Base-by-base conservation (phyloP, 192 early-diverging fungal species). In the Allomyces arbusculus region DNA sequence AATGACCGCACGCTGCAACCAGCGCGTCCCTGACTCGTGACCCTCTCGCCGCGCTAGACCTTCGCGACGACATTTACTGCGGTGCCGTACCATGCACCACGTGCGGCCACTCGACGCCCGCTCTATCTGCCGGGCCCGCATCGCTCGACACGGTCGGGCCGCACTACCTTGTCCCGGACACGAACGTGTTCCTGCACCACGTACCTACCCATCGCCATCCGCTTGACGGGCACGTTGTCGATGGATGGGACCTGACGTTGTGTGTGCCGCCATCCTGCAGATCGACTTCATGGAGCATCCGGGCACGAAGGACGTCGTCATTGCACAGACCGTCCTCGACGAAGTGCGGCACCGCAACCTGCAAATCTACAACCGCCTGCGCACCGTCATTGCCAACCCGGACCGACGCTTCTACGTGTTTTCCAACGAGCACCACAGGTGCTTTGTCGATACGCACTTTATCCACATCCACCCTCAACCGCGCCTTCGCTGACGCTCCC, bases 1-100 rank as follows among this genome's bases (percentile, higher is more conserved):
- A 0, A 40, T 40, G 33, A 7, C 33, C 33, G 33, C 33, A 8
- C 7, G 33, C 7, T 8, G 33, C 33, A 40, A 0, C 33, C 33
- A 8, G 4, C 26, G 33, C 4, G 33, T 8, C 33, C 33, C 33
- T 40, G 33, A 40, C 7, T 40, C 33, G 33, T 7, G 33, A 40
- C 33, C 7, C 33, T 8, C 7, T 28, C 33, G 33, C 33, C 7
- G 33, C 33, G 33, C 33, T 40, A 77, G 76, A 96, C 74, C 74
- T 96, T 26, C 85, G 94, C 58, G 92, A 99, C 71, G 96, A 99
- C 77, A 92, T 99, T 66, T 75, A 78, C 50, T 99, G 96, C 72
- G 88, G 86, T 1, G 73, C 82, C 1, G 69, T 78, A 25, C 70
- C 65, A 10, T 94, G 91, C 69, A 72, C 71, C 23, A 62, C 20